Evolutionary conservation across 768 basidiomycete species (phyloP), one percentile per base, ranked within the genome.

Genomic region (Lactarius quietus): DNA sequence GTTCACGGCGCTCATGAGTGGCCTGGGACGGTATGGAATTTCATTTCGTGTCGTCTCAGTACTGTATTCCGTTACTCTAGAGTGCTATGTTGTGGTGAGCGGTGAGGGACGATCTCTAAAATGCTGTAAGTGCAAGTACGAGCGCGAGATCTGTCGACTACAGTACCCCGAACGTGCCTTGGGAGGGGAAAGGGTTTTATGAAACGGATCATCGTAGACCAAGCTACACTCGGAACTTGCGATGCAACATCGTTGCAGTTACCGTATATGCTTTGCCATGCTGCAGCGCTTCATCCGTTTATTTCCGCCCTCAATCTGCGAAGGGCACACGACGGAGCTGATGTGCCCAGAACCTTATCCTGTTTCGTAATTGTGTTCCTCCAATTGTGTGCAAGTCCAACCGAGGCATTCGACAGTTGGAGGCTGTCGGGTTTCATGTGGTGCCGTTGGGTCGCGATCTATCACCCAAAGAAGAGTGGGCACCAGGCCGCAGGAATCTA

Each of bases 131-230:
- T 52, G 23, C 23, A 12, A 51, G 48, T 23, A 12, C 48, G 23
- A 26, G 45, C 45, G 45, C 45, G 23, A 48, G 12, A 51, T 51
- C 48, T 51, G n/a, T n/a, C n/a, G n/a, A n/a, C 36, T 36, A 12
- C 36, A 36, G 36, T 59, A 60, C 64, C 64, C 64, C 36, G 36
- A 65, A 65, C 64, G 64, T 65, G n/a, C 53, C 41, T 26, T 4
- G 14, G 20, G 59, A n/a, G 6, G 52, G 52, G 54, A 23, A n/a
- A 35, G 26, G 9, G 17, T 9, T 41, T 41, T 56, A 57, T 23
- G 31, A 56, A 62, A 41, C 29, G 1, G 43, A 28, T 36, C 35
- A 48, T 48, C 45, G 23, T 48, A 48, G n/a, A 48, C 45, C 45
- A 48, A 48, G 45, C 45, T 26, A 14, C 48, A 31, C 29, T 38